A percentile compares a stretch with the other conserved stretches of the same genome.
These are phyloP conservation scores for Globisporangium rhizosaccharum DNA, from an alignment of 352 stramenopile species.

Conservation along the genomic window DNA sequence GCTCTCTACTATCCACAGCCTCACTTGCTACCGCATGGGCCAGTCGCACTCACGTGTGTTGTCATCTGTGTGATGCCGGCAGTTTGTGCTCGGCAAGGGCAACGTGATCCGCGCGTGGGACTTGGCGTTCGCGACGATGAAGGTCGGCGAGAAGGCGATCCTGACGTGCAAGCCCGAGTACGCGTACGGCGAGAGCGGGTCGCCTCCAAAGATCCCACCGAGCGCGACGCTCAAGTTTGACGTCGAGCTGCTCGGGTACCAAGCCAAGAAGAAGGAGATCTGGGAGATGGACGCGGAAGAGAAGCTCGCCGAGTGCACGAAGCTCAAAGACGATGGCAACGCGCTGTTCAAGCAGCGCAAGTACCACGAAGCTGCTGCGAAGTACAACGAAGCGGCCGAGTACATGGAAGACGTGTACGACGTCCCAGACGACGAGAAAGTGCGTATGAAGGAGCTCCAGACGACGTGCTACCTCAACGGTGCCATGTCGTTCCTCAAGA, in stretches of 20 bases:
- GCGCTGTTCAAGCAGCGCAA: conserved; percentile 91
- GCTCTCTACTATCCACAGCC: not conserved
- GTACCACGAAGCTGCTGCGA: conserved; percentile 81
- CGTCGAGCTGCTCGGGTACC: conserved; percentile 93
- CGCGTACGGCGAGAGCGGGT: conserved; percentile 89
- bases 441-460: conserved; percentile 82
- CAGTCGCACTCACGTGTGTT: not conserved
- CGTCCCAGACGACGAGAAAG: conserved; percentile 79
- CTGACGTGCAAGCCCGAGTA: conserved; percentile 91
- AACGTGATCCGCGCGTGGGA: conserved; percentile 91
- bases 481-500: conserved; percentile 94
- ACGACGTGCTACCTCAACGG: conserved; percentile 91
- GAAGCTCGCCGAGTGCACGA: conserved; percentile 81
- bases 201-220: conserved; percentile 92
- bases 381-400: conserved; percentile 71
- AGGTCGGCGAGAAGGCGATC: conserved; percentile 93
- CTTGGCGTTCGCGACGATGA: conserved; percentile 91
- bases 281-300: conserved; percentile 88
- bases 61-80: not conserved
- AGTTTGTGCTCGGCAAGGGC: conserved; percentile 83
- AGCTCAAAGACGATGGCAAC: conserved; percentile 89
- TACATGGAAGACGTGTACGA: conserved; percentile 89
- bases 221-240: conserved; percentile 95
- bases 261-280: conserved; percentile 93
- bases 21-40: not conserved